Evolutionary conservation across 192 early-diverging fungal species (phyloP).

Genomic region (Phlyctochytrium planicorne): DNA sequence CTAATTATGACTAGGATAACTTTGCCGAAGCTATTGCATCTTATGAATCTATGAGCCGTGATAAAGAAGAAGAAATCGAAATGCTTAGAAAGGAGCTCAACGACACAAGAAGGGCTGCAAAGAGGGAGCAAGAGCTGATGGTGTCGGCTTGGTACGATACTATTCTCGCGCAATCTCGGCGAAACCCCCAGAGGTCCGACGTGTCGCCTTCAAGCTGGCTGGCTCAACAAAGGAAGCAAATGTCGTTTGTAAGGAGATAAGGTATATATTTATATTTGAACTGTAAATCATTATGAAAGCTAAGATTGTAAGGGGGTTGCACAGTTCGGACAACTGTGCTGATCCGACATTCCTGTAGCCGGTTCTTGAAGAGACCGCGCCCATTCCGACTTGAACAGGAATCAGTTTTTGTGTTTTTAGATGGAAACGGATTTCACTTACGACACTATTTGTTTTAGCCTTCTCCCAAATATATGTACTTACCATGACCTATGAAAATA

Average conservation of each 20-base stretch:
- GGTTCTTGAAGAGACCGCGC: no score
- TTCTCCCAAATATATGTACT: no score
- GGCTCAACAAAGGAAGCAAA: conserved; percentile 61
- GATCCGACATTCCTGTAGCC: no score
- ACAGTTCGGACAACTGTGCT: no score
- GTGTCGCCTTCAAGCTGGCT: conserved; percentile 66
- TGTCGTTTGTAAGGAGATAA: conserved; percentile 17
- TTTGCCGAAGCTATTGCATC: conserved; percentile 49
- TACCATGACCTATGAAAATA: no score
- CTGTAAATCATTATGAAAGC: neutral
- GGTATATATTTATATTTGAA: neutral
- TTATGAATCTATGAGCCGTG: conserved; percentile 26
- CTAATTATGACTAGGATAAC: conserved; percentile 23
- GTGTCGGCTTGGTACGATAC: conserved; percentile 78
- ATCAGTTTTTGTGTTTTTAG: no score
- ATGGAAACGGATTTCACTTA: no score
- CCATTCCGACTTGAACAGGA: no score
- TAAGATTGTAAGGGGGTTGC: neutral
- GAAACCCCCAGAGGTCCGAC: conserved; percentile 13
- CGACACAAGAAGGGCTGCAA: conserved; percentile 69
- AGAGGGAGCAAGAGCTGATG: conserved; percentile 79
- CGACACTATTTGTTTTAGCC: no score
- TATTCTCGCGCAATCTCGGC: conserved; percentile 48
- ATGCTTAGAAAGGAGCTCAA: conserved; percentile 59
- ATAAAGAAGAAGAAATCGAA: conserved; percentile 38